These are phyloP conservation scores for Kluyveromyces dobzhanskii DNA, from an alignment of 805 yeast species.

Conservation along the genomic window DNA sequence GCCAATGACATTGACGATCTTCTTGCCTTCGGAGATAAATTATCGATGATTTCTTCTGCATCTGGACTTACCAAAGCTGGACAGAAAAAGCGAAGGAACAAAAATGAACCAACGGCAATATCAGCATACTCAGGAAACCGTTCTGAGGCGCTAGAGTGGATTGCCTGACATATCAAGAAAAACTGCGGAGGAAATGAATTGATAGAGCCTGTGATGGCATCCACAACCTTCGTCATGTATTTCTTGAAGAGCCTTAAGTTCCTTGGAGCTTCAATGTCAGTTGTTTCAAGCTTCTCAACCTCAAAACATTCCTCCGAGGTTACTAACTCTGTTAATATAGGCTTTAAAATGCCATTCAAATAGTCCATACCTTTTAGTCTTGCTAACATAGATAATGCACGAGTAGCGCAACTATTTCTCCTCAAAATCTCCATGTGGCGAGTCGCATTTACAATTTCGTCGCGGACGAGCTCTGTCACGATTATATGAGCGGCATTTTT, in stretches of 20 bases:
- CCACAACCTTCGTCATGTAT: constrained; percentile 49
- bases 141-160: constrained; percentile 46
- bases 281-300: constrained; percentile 43
- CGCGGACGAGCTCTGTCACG: constrained; percentile 45
- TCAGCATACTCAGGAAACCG: constrained; percentile 60
- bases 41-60: constrained; percentile 31
- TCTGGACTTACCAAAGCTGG: constrained; percentile 92
- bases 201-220: constrained; percentile 48
- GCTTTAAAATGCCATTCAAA: constrained; percentile 43
- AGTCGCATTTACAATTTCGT: constrained; percentile 53
- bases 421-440: constrained; percentile 68
- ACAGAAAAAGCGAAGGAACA: constrained; percentile 71
- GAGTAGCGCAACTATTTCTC: constrained; percentile 75
- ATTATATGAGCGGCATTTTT: constrained; percentile 37
- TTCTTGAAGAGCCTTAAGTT: constrained; percentile 43
- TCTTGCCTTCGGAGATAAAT: constrained; percentile 37
- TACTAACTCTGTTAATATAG: constrained; percentile 47
- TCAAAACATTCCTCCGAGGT: constrained; percentile 49
- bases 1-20: constrained; percentile 73
- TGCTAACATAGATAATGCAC: constrained; percentile 64
- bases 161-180: constrained; percentile 59
- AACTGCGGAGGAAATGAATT: constrained; percentile 62
- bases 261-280: constrained; percentile 32
- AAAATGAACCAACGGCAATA: constrained; percentile 76
- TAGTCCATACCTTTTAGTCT: constrained; percentile 58